Base-by-base conservation (phyloP, 176 grass and related monocot species). In the Hordeum marinum region DNA sequence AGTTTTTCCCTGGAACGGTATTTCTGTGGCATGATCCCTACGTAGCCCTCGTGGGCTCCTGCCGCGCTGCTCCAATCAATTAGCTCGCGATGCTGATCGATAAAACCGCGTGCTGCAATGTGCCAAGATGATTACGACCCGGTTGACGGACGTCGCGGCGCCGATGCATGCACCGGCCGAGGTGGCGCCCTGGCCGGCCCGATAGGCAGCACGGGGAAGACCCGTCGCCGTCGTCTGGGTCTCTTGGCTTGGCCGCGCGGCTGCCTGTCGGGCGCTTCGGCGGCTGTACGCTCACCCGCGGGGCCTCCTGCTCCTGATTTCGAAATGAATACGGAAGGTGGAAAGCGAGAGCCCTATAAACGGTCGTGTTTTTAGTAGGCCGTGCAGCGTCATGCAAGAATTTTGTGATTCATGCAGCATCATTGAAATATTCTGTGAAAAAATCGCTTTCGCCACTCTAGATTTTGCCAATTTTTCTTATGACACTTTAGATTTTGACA, bases 121-220 rank as follows among this genome's bases (percentile, higher is more conserved):
- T 80, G 78, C 26, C 62, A 72, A 72, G 11, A 43, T 37, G 68
- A 72, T 21, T 26, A 61, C 55, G 73, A 68, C 17, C 15, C 17
- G 15, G 8, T 25, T 26, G 25, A 15, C 59, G 23, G 35, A 32
- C 59, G 75, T 61, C 35, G 3, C 57, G 9, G 42, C 63, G 43
- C 27, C 37, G 79, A 17, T 81, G 79, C 79, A 81, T 81, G 79
- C 63, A 81, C 79, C 63, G 43, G 79, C 25, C 26, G 25, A 42
- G 20, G 76, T 62, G 54, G 55, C 76, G 55, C 55, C 52, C 31
- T 37, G 76, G 76, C 57, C 76, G 35, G 35, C 7, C n/a, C 36
- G 76, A 5, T 24, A 27, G 57, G 37, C n/a, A 26, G 76, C 35
- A 79, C 6, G 57, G 7, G 32, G 20, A 63, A 15, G 63, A 54